Evolutionary conservation across 345 rosid genomes (phyloP).

Genomic region (Moricandia moricandioides): DNA sequence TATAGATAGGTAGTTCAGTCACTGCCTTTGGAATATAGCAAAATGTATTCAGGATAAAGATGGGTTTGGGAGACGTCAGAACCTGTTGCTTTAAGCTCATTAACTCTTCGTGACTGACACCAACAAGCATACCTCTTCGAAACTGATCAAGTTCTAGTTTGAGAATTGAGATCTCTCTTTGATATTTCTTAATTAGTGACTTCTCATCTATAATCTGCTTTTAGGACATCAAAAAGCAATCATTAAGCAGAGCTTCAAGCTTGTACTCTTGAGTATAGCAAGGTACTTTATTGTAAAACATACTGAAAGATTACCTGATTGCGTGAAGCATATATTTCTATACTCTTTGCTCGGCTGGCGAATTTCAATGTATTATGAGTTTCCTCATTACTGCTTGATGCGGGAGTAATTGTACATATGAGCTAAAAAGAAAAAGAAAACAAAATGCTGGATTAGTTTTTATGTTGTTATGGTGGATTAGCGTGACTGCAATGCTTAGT

Average conservation of each 20-base stretch:
- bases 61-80: slow-evolving; percentile 2
- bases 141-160: slow-evolving; percentile 91
- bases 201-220: slow-evolving; percentile 97
- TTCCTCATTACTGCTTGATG: slow-evolving; percentile 96
- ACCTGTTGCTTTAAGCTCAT: slow-evolving; percentile 91
- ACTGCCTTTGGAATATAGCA: background rate
- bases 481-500: background rate
- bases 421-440: slow-evolving; percentile 53
- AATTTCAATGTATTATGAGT: slow-evolving; percentile 97
- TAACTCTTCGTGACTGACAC: slow-evolving; percentile 93
- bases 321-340: slow-evolving; percentile 94
- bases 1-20: slow-evolving; percentile 11
- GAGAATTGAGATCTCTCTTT: slow-evolving; percentile 86
- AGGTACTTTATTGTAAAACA: slow-evolving; percentile 5
- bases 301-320: slow-evolving; percentile 63
- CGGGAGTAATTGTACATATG: slow-evolving; percentile 97
- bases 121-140: slow-evolving; percentile 77
- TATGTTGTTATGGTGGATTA: background rate
- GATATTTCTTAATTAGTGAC: slow-evolving; percentile 96
- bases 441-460: background rate
- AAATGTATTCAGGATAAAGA: background rate
- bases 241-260: slow-evolving; percentile 24
- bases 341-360: slow-evolving; percentile 96
- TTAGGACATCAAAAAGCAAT: slow-evolving; percentile 15
- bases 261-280: background rate